A percentile compares a stretch with the other conserved stretches of the same genome.
These are phyloP conservation scores for Urtica urens DNA, from an alignment of 306 rosid genomes.

Conservation along the genomic window DNA sequence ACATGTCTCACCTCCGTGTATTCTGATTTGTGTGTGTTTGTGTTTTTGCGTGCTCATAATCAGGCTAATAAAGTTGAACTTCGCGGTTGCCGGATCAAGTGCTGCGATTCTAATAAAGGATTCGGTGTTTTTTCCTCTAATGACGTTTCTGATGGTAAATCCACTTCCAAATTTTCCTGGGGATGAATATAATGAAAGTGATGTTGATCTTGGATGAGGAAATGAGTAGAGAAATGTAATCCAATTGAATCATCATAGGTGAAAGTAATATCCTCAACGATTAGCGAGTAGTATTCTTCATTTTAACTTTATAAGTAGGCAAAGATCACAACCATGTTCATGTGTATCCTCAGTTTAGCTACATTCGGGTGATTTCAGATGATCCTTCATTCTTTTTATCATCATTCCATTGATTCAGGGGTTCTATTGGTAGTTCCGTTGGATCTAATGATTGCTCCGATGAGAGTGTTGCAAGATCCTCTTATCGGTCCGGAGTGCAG, in stretches of 20 bases:
- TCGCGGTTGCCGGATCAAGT: constrained; percentile 62
- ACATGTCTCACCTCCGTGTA: too few species aligned
- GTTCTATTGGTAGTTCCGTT: constrained; percentile 75
- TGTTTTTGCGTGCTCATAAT: constrained; percentile 11
- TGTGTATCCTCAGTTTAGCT: too few species aligned
- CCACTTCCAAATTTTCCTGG: too few species aligned
- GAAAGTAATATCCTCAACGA: too few species aligned
- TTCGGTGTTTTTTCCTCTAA: constrained; percentile 57
- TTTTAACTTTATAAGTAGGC: too few species aligned
- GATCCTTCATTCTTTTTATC: constrained; percentile 4
- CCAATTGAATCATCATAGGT: too few species aligned
- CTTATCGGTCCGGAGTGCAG: constrained; percentile 78
- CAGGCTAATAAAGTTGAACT: constrained; percentile 71
- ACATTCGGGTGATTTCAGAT: too few species aligned
- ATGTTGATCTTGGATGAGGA: too few species aligned
- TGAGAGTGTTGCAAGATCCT: constrained; percentile 95
- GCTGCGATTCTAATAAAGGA: constrained; percentile 71
- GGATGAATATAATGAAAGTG: too few species aligned
- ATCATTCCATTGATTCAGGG: constrained; percentile 30
- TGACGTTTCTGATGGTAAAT: constrained; percentile 61
- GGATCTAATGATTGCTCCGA: constrained; percentile 86
- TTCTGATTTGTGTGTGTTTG: neutral
- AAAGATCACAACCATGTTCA: too few species aligned
- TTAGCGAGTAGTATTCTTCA: too few species aligned
- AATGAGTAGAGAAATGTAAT: too few species aligned